These are phyloP conservation scores for Botrytis fabae DNA, from an alignment of 2,329 filamentous ascomycete genomes.

Conservation along the genomic window DNA sequence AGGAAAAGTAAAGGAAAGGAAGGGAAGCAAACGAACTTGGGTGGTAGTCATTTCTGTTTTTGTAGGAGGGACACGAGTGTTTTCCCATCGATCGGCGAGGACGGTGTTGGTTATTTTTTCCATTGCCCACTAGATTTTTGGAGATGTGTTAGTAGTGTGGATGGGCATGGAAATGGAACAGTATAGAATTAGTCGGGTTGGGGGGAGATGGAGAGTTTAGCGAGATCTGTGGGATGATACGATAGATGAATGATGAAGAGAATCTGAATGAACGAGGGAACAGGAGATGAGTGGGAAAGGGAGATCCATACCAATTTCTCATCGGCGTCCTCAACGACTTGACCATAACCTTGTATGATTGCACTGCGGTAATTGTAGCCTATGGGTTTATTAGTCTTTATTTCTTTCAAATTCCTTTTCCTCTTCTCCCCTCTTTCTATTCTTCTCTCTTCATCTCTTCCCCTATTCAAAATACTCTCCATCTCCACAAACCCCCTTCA, in stretches of 20 bases:
- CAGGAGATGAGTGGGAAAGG: not conserved
- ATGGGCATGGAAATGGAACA: too few relatives aligned
- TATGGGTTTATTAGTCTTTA: not conserved
- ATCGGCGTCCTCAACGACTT: conserved; percentile 61
- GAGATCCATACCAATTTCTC: conserved; percentile 58
- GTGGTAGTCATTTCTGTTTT: conserved; percentile 74
- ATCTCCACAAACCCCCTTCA: not conserved
- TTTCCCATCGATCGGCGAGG: conserved; percentile 66
- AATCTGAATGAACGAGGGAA: not conserved
- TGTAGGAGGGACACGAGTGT: conserved; percentile 69
- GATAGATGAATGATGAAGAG: not conserved
- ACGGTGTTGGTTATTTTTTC: conserved; percentile 74
- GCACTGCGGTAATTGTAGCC: conserved; percentile 75
- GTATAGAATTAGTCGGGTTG: not conserved
- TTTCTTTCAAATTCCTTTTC: not conserved
- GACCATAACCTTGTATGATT: conserved; percentile 74
- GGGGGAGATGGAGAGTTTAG: not conserved
- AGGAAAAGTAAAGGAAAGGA: not conserved
- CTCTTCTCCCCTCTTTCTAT: not conserved
- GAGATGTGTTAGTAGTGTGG: not conserved
- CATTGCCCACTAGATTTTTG: conserved; percentile 62
- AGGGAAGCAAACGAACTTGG: not conserved
- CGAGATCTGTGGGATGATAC: not conserved
- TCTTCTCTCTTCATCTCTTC: not conserved
- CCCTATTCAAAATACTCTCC: not conserved